Conservation (phyloP, 768 basidiomycete species). For the Hysterangium stoloniferum region DNA sequence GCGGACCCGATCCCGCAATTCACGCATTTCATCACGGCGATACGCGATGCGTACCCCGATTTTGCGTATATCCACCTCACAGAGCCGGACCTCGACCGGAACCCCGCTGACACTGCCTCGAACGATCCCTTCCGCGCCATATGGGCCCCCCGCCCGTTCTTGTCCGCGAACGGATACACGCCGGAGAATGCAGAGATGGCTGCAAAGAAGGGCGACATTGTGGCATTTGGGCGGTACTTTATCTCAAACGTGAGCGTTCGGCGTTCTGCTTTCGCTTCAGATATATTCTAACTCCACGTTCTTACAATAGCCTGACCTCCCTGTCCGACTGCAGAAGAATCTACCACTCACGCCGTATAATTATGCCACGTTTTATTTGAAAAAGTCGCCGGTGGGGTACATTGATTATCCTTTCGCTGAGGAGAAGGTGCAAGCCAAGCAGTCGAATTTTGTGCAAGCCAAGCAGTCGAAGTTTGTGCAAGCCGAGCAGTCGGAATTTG, state of each 20-base stretch:
- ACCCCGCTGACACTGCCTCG: not conserved
- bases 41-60: constrained; percentile 35
- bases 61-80: constrained; percentile 43
- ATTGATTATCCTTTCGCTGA: constrained; percentile 26
- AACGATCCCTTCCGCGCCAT: constrained; percentile 15
- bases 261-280: not conserved
- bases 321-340: constrained; percentile 27
- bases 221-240: constrained; percentile 32
- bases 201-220: constrained; percentile 24
- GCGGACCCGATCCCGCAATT: constrained; percentile 48
- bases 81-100: constrained; percentile 25
- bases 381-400: constrained; percentile 24
- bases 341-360: constrained; percentile 29
- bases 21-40: constrained; percentile 39
- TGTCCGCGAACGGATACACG: constrained; percentile 39
- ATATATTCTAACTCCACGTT: not conserved
- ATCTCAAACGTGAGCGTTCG: constrained; percentile 30
- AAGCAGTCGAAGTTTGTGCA: no score
- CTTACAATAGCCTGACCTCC: constrained; percentile 34
- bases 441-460: no score
- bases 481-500: no score
- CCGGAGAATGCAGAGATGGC: constrained; percentile 33
- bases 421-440: no score
- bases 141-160: constrained; percentile 35
- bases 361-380: constrained; percentile 32